Evolutionary conservation across 495 filamentous ascomycete species (phyloP), one percentile per base, ranked within the genome.

Genomic region (Penicillium dipodomyicola): DNA sequence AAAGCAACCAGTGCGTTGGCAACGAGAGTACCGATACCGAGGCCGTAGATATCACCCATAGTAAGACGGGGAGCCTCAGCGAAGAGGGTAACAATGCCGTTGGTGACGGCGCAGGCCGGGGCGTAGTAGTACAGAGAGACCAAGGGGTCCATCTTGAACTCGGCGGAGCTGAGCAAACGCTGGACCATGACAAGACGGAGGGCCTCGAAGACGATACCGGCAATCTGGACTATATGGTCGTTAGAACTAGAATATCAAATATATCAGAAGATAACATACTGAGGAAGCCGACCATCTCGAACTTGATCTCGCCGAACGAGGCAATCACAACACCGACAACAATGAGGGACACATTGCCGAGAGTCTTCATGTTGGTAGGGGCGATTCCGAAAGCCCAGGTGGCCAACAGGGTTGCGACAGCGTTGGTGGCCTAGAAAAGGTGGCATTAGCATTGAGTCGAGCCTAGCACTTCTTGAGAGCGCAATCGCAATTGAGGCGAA

Each of bases 41-140:
- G 84, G 51, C 77, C 69, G 67, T 86, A 82, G 58, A 96, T 79
- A 56, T 93, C 87, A 22, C 67, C 73, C 75, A 92, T 80, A 47
- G 69, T 78, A 67, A 93, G 75, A 60, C 78, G 77, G 39, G 88
- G 88, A 0, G 88, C 52, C 67, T 96, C 91, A 74, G 86, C 84
- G 64, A 90, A 74, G 41, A 95, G 77, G 40, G 84, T 87, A 49
- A 91, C 85, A 22, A 84, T 49, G 57, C 82, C 81, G 76, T 95
- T 96, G 84, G 92, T 91, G 62, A 82, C 71, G 46, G 90, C 89
- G 76, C 91, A 96, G 57, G 90, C 87, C 9, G 91, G 91, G 9
- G 91, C 91, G 66, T 91, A 95, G 81, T 96, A 95, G 81, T 95
- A 96, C 9, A 96, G 83, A 15, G 91, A 94, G 39, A 96, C 91